A percentile compares a stretch with the other conserved stretches of the same genome.
Evolutionary conservation across 495 filamentous ascomycete species (phyloP).

Genomic region (Hypoxylon fuscum): DNA sequence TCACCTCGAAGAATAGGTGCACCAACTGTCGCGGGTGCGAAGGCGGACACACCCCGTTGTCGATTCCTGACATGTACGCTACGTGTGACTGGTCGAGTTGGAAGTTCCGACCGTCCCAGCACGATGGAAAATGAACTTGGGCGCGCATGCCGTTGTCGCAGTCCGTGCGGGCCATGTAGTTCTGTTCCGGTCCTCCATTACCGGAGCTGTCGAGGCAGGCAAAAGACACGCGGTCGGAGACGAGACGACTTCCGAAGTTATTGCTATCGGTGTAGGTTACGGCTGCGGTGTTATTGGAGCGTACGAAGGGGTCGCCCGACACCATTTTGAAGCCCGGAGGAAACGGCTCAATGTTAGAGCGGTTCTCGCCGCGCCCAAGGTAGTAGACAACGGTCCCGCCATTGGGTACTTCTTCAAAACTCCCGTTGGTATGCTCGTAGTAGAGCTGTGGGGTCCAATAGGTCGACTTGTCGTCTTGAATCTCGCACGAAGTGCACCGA

Average conservation of each 20-base stretch:
- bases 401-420: slow-evolving; percentile 53
- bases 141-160: slow-evolving; percentile 67
- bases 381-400: slow-evolving; percentile 54
- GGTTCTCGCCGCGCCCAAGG: slow-evolving; percentile 52
- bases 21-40: slow-evolving; percentile 63
- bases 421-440: slow-evolving; percentile 55
- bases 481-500: slow-evolving; percentile 57
- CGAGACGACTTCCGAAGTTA: slow-evolving; percentile 31
- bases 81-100: slow-evolving; percentile 67
- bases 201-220: slow-evolving; percentile 46
- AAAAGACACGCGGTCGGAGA: slow-evolving; percentile 53
- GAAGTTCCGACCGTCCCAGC: slow-evolving; percentile 65
- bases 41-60: slow-evolving; percentile 66
- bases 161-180: slow-evolving; percentile 56
- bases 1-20: slow-evolving; percentile 73
- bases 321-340: slow-evolving; percentile 57
- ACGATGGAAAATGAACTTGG: slow-evolving; percentile 60
- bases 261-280: slow-evolving; percentile 34
- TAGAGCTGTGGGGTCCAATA: slow-evolving; percentile 65
- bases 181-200: slow-evolving; percentile 61
- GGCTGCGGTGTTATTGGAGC: slow-evolving; percentile 47
- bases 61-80: slow-evolving; percentile 55
- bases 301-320: slow-evolving; percentile 49
- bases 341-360: slow-evolving; percentile 47
- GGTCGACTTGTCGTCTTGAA: slow-evolving; percentile 59